Base-by-base conservation (phyloP, 2,329 filamentous ascomycete genomes). In the Botryosphaeria dothidea region DNA sequence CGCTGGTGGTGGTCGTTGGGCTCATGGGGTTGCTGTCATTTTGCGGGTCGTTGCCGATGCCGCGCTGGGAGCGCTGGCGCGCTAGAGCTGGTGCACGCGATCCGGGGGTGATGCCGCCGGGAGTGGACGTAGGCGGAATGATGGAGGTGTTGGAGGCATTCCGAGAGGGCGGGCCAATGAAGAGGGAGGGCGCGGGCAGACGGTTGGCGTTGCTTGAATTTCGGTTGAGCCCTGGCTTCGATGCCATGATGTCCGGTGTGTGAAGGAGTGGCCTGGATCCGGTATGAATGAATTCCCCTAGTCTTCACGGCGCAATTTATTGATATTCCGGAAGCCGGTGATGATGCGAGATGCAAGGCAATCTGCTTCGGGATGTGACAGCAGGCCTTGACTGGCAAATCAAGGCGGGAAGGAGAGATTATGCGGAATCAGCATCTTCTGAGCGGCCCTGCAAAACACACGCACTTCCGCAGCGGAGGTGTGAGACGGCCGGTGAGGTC, bases 131-230 rank as follows among this genome's bases (percentile, higher is more conserved):
- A 15, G 73, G 73, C 15, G 71, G 72, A 11, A 79, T 71, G 54
- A 84, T 76, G 19, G 82, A 84, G 46, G 80, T 78, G 63, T 78
- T 81, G n/a, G 82, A 84, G 66, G 89, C 87, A 79, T 92, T 89
- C 69, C 88, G 90, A 6, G 92, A 96, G 17, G 92, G 91, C 1
- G 88, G 88, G 45, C 91, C 91, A 65, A 93, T 86, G 77, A 96
- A 96, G 54, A 96, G 85, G 2, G 89, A 84, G 0, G 92, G 92
- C 23, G 92, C 92, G 34, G 88, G 88, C 8, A 88, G 83, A 25
- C 88, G 85, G 48, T 74, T 48, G 21, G 45, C 45, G 21, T 56
- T 36, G 61, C 61, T 64, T 21, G 52, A 49, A 25, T 31, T 64
- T 23, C 61, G 48, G 38, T 54, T 60, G 56, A 60, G 25, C 21